These are phyloP conservation scores for Phaeoacremonium minimum DNA, from an alignment of 2,329 filamentous ascomycete genomes.

Conservation along the genomic window DNA sequence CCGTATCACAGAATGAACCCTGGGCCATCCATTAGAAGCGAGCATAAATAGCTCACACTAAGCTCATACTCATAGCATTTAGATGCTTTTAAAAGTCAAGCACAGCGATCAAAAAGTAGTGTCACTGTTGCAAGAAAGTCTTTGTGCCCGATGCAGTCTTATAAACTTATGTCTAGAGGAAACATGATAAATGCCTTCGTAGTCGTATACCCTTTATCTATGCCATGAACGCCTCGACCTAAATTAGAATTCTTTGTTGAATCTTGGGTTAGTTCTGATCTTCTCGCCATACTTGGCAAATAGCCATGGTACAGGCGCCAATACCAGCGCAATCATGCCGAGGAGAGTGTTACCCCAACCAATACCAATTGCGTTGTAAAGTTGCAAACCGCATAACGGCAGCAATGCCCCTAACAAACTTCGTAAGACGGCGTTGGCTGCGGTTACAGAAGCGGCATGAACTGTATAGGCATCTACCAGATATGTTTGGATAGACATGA, in stretches of 20 bases:
- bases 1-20: too few species aligned
- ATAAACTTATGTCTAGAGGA: too few species aligned
- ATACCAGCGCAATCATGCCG: slow-evolving; percentile 13
- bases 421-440: slow-evolving; percentile 16
- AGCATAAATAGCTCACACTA: too few species aligned
- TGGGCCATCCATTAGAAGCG: too few species aligned
- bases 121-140: too few species aligned
- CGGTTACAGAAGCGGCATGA: slow-evolving; percentile 15
- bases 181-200: too few species aligned
- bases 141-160: too few species aligned
- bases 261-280: background rate
- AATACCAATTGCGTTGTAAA: slow-evolving; percentile 15
- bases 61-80: too few species aligned
- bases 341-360: slow-evolving; percentile 21
- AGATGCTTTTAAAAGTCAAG: too few species aligned
- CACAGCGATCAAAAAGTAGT: too few species aligned
- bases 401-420: slow-evolving; percentile 10
- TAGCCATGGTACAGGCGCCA: slow-evolving; percentile 13
- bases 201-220: too few species aligned
- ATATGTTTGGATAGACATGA: slow-evolving; percentile 14
- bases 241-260: background rate
- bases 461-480: slow-evolving; percentile 11
- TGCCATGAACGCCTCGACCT: background rate
- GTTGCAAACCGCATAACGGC: slow-evolving; percentile 8
- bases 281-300: slow-evolving; percentile 3